A percentile compares a stretch with the other conserved stretches of the same genome.
phyloP scores from a whole-genome alignment of 495 filamentous ascomycete genomes.

The Astrocystis sublimbata region DNA sequence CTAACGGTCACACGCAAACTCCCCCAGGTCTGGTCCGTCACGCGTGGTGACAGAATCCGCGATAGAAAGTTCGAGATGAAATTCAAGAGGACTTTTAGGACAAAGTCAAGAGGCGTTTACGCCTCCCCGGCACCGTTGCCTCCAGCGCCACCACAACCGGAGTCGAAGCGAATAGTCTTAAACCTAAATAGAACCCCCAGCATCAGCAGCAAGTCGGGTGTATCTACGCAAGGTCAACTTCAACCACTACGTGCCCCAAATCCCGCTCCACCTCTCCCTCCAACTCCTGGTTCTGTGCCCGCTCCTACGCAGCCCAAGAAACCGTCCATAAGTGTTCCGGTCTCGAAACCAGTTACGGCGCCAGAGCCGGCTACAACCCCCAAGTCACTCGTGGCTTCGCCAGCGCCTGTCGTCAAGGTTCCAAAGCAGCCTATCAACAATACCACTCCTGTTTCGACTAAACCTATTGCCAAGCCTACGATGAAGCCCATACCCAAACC shows the following conservation, averaged over 20 bases:
- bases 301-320: constrained; percentile 10
- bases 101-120: constrained; percentile 30
- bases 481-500: not conserved
- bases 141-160: constrained; percentile 24
- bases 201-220: constrained; percentile 21
- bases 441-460: not conserved
- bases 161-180: constrained; percentile 35
- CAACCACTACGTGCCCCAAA: constrained; percentile 10
- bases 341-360: constrained; percentile 11
- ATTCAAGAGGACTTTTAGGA: constrained; percentile 38
- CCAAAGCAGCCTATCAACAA: not conserved
- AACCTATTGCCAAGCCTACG: not conserved
- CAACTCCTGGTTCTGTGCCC: not conserved
- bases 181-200: constrained; percentile 28
- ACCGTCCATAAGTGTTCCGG: constrained; percentile 16
- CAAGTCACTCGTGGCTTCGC: constrained; percentile 17
- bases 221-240: constrained; percentile 15
- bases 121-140: constrained; percentile 18
- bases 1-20: constrained; percentile 64
- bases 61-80: constrained; percentile 32
- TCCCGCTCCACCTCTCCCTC: not conserved
- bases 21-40: constrained; percentile 70
- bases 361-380: no score
- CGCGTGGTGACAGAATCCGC: constrained; percentile 42
- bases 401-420: constrained; percentile 7